phyloP scores from a whole-genome alignment of 1,284 basidiomycete species.

The Cryptococcus depauperatus region DNA sequence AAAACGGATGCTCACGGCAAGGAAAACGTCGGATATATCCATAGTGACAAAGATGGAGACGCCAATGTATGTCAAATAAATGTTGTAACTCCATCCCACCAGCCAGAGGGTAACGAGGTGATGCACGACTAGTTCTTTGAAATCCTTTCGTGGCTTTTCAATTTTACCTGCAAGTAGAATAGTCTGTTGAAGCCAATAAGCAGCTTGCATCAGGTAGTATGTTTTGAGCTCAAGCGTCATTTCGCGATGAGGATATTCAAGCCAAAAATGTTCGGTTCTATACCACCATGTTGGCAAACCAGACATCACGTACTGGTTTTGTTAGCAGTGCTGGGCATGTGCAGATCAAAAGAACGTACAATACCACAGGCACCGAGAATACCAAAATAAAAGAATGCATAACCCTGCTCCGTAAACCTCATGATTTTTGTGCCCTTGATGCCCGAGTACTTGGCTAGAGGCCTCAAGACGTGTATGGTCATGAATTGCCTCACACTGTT shows the following conservation, averaged over 20 bases:
- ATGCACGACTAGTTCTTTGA: constrained; percentile 66
- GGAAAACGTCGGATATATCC: constrained; percentile 87
- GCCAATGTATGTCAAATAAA: constrained; percentile 80
- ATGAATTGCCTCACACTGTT: constrained; percentile 63
- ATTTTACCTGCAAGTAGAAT: constrained; percentile 74
- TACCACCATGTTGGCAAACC: constrained; percentile 86
- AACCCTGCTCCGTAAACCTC: constrained; percentile 83
- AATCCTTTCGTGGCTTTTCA: constrained; percentile 92
- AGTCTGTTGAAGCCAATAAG: constrained; percentile 94
- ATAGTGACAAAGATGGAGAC: constrained; percentile 92
- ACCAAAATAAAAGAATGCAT: constrained; percentile 72
- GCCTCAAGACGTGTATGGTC: constrained; percentile 61
- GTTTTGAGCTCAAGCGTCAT: constrained; percentile 79
- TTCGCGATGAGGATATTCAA: constrained; percentile 78
- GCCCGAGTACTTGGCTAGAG: constrained; percentile 63
- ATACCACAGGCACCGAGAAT: constrained; percentile 66
- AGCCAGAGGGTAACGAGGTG: constrained; percentile 95
- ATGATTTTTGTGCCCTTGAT: constrained; percentile 61
- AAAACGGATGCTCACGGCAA: constrained; percentile 63
- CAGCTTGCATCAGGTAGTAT: constrained; percentile 82
- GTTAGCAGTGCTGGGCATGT: neutral
- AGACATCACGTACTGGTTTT: constrained; percentile 67
- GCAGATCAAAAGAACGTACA: neutral
- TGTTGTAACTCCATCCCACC: constrained; percentile 80
- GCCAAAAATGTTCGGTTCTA: constrained; percentile 71